Evolutionary conservation across 2,329 filamentous ascomycete species (phyloP).

Genomic region (Paraphoma chrysanthemicola): DNA sequence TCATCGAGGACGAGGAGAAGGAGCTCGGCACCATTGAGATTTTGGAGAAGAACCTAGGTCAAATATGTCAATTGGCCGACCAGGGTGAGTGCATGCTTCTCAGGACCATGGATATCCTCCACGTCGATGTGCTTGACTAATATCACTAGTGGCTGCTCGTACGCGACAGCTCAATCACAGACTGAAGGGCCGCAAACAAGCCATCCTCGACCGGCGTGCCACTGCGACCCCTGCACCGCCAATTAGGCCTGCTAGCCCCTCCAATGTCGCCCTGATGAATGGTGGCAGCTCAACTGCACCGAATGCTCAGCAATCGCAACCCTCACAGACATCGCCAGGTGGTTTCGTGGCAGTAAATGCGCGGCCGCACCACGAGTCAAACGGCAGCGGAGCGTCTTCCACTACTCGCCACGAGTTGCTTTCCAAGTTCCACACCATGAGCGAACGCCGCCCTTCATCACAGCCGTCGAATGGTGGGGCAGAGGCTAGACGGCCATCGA

Average conservation of each 20-base stretch:
- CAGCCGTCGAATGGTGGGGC: slow-evolving; percentile 31
- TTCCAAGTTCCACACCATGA: slow-evolving; percentile 68
- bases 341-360: slow-evolving; percentile 68
- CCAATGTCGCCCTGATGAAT: slow-evolving; percentile 52
- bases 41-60: slow-evolving; percentile 76
- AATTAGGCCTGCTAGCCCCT: slow-evolving; percentile 47
- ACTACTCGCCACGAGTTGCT: slow-evolving; percentile 66
- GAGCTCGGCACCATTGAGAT: slow-evolving; percentile 86
- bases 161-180: slow-evolving; percentile 83
- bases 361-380: slow-evolving; percentile 50
- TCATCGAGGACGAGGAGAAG: slow-evolving; percentile 85
- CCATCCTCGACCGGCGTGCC: slow-evolving; percentile 71
- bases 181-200: slow-evolving; percentile 74
- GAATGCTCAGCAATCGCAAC: slow-evolving; percentile 12
- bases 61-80: slow-evolving; percentile 82
- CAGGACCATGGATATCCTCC: not conserved
- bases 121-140: slow-evolving; percentile 5
- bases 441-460: slow-evolving; percentile 54
- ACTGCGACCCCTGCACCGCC: slow-evolving; percentile 52
- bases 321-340: slow-evolving; percentile 51
- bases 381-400: slow-evolving; percentile 53
- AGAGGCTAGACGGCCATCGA: slow-evolving; percentile 38
- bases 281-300: slow-evolving; percentile 38
- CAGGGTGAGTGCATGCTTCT: slow-evolving; percentile 60
- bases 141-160: slow-evolving; percentile 65